Base-by-base conservation (phyloP, 2,329 filamentous ascomycete species). In the Colletotrichum endophyticum region DNA sequence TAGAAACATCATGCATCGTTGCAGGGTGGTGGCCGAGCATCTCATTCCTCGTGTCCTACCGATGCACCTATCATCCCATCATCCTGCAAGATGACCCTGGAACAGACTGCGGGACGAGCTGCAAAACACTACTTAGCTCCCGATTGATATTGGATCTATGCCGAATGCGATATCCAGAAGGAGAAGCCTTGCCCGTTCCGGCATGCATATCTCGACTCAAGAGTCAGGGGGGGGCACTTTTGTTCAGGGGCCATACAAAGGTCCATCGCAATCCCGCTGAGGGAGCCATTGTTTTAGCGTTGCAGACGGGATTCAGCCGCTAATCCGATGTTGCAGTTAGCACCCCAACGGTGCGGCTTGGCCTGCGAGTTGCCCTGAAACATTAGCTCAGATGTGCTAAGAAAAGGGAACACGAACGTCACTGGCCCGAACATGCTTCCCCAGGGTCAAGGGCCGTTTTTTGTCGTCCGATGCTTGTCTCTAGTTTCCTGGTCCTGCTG, bases 161-260 rank as follows among this genome's bases (percentile, higher is more conserved):
- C 64, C 64, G 30, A 28, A 73, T 66, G n/a, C 44, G 34, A 73
- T 30, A 3, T n/a, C 6, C 13, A 19, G 16, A 61, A 25, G 2
- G 19, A 66, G 34, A 62, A 27, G 22, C 22, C 44, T 73, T 69
- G 15, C 70, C 73, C 22, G 13, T 66, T 76, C 64, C 19, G 30
- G 57, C 16, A 13, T 44, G 6, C 19, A 22, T 16, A 11, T 19
- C 16, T 32, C 25, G 12, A 39, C 53, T 22, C 6, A 57, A 16
- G 8, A 27, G 2, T 16, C 63, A 28, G 19, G 53, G 32, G 32
- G 9, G n/a, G 12, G 61, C 25, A 36, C 28, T 28, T 66, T 57
- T 61, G 34, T 64, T 69, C 70, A 73, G 73, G 73, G 73, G 70
- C 22, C 67, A 69, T 15, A 44, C 16, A 73, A 63, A 70, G 32